Evolutionary conservation across 495 filamentous ascomycete genomes (phyloP).

Genomic region (Aspergillus ostianus): DNA sequence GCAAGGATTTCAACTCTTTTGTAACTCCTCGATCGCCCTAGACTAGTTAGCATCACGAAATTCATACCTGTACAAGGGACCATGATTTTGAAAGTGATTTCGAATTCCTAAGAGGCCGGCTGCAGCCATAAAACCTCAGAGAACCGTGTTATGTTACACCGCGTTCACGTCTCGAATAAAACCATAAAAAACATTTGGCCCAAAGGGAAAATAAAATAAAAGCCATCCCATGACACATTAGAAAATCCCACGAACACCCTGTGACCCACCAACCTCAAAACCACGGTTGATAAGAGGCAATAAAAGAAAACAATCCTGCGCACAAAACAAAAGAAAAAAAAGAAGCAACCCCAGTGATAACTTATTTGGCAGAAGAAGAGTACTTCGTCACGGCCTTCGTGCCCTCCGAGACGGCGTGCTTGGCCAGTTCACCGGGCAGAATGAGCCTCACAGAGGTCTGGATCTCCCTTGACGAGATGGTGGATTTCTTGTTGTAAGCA

Average conservation of each 20-base stretch:
- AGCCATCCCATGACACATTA: slow-evolving; percentile 92
- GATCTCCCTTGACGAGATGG: slow-evolving; percentile 98
- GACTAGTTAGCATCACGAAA: background rate
- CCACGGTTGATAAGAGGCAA: slow-evolving; percentile 58
- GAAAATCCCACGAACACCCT: slow-evolving; percentile 67
- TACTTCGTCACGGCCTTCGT: slow-evolving; percentile 99
- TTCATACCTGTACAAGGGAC: background rate
- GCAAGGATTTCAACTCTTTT: slow-evolving; percentile 44
- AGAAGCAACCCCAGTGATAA: slow-evolving; percentile 38
- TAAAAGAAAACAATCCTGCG: slow-evolving; percentile 49
- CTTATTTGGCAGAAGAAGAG: slow-evolving; percentile 98
- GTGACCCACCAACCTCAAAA: slow-evolving; percentile 60
- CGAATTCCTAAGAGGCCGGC: slow-evolving; percentile 41
- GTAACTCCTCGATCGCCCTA: slow-evolving; percentile 37
- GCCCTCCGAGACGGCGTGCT: slow-evolving; percentile 98
- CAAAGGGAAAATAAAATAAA: slow-evolving; percentile 52
- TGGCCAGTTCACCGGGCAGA: slow-evolving; percentile 96
- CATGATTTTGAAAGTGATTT: slow-evolving; percentile 27
- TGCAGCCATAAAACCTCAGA: slow-evolving; percentile 38
- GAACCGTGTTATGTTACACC: slow-evolving; percentile 76
- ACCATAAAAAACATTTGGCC: slow-evolving; percentile 73
- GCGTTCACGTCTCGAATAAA: slow-evolving; percentile 62
- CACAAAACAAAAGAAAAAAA: slow-evolving; percentile 32
- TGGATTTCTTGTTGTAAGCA: slow-evolving; percentile 99
- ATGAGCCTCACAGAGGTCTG: slow-evolving; percentile 98